Conservation (phyloP, 352 stramenopile species). For the Pythium dissimile region DNA sequence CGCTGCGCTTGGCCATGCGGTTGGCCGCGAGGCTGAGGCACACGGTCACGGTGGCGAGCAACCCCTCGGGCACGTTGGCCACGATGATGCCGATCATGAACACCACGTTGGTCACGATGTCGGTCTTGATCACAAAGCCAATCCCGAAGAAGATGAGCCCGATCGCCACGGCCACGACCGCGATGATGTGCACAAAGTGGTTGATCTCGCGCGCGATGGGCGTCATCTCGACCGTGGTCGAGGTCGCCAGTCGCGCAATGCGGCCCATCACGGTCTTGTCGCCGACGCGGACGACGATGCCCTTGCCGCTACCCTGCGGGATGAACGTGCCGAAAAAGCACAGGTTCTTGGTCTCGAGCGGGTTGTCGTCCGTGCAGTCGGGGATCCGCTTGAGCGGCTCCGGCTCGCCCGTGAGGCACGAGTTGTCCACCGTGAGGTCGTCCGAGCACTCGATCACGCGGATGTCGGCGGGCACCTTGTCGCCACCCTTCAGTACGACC, state of each 20-base stretch:
- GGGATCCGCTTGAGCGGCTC: slow-evolving; percentile 85
- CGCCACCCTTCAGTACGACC: slow-evolving; percentile 82
- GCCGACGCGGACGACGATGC: slow-evolving; percentile 63
- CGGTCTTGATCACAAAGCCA: slow-evolving; percentile 43
- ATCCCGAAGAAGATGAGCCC: slow-evolving; percentile 50
- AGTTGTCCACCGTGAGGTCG: slow-evolving; percentile 90
- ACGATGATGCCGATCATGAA: slow-evolving; percentile 97
- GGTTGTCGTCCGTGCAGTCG: slow-evolving; percentile 72
- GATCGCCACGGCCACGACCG: slow-evolving; percentile 34
- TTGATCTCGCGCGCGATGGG: slow-evolving; percentile 47
- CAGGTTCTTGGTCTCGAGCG: slow-evolving; percentile 80
- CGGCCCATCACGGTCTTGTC: slow-evolving; percentile 84
- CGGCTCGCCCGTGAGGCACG: slow-evolving; percentile 80
- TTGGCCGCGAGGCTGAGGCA: slow-evolving; percentile 74
- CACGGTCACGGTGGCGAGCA: slow-evolving; percentile 81
- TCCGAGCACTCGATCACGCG: slow-evolving; percentile 92
- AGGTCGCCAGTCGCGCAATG: slow-evolving; percentile 59
- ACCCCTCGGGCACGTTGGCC: slow-evolving; percentile 77
- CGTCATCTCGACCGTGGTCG: slow-evolving; percentile 33
- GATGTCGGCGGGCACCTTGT: slow-evolving; percentile 95
- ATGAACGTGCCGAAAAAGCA: slow-evolving; percentile 82
- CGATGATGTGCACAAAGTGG: slow-evolving; percentile 57
- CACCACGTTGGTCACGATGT: slow-evolving; percentile 48
- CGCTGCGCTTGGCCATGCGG: slow-evolving; percentile 61
- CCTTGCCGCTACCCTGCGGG: slow-evolving; percentile 63